Evolutionary conservation across 2,329 filamentous ascomycete species (phyloP), one percentile per base, ranked within the genome.

Genomic region (Xylaria sp.): DNA sequence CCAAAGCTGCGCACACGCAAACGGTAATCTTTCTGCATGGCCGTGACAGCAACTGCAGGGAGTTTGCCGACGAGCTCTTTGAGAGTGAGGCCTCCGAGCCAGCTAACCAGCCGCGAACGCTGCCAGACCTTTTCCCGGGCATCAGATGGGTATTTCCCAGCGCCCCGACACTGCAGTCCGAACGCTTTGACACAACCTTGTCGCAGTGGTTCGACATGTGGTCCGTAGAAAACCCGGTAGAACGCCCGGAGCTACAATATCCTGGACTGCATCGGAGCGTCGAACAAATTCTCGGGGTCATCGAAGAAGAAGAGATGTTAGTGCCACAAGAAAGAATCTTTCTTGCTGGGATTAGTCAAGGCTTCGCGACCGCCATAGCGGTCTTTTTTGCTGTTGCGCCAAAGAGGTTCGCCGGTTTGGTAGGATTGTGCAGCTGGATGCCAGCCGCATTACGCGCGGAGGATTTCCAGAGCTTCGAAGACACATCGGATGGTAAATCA

Each of bases 201-300:
- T 71, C 71, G 2, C 76, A 77, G 33, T 79, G 75, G 77, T 79
- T 79, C 51, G 76, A 77, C 82, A 84, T 64, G 82, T 82, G 53
- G 86, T 86, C 86, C 74, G 68, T 85, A 80, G 42, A 88, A 76
- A 65, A 85, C 78, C 65, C 82, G 77, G 62, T 85, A 78, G 71
- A 73, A 25, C 44, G 25, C 1, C 39, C 59, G 1, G 70, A 74
- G 53, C 61, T 76, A 0, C 76, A 78, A 49, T 39, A 55, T 7
- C 49, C 55, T 3, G 73, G 75, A 0, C 67, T 79, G 6, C 49
- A 49, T 5, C n/a, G 68, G 2, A 77, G 74, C 55, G 56, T 75
- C 29, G 31, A 63, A 9, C 44, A 27, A 15, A 45, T 78, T 4
- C 39, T 68, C 25, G 20, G 50, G 0, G 29, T 75, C 1, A 57